Evolutionary conservation across 495 filamentous ascomycete species (phyloP), one percentile per base, ranked within the genome.

Genomic region (Amphirosellinia nigrospora): DNA sequence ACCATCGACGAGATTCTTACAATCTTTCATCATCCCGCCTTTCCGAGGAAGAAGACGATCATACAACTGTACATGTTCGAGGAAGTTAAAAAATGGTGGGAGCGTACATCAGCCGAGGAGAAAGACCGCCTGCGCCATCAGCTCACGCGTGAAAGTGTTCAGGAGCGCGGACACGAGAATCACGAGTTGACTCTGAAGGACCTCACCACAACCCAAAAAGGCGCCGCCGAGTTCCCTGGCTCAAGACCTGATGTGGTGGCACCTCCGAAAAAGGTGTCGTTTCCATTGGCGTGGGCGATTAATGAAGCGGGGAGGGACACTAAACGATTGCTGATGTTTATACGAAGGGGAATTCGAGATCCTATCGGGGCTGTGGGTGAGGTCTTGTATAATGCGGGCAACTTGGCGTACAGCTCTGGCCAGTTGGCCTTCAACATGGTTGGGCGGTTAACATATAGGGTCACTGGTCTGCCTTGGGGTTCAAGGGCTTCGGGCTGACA

Each of bases 21-120:
- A 19, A 83, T 92, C 5, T 91, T 93, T 78, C 91, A 93, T 69
- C 91, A 93, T 73, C 91, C 91, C 0, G 88, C 89, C 41, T 83
- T 87, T 1, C 80, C 88, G 23, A 90, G 91, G 75, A 89, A 87
- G 23, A 88, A 88, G 15, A 73, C 75, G 4, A 87, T 91, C 67
- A 86, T 90, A n/a, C 87, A 90, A 36, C 77, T 80, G 32, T 81
- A 82, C 59, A 93, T 93, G 91, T 92, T 93, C 74, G 76, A 78
- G 10, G 88, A 88, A 8, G 89, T 93, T 1, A 78, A 88, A 71
- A 73, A 86, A 62, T 93, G 91, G 91, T 93, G 91, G 91, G 59
- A 77, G n/a, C 80, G 81, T 26, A 86, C 88, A 71, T 75, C 75
- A 34, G 83, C 86, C 23, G 71, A 76, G 4, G 86, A 87, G 56